Evolutionary conservation across 805 yeast genomes (phyloP).

Genomic region (Zygotorulaspora sp.): DNA sequence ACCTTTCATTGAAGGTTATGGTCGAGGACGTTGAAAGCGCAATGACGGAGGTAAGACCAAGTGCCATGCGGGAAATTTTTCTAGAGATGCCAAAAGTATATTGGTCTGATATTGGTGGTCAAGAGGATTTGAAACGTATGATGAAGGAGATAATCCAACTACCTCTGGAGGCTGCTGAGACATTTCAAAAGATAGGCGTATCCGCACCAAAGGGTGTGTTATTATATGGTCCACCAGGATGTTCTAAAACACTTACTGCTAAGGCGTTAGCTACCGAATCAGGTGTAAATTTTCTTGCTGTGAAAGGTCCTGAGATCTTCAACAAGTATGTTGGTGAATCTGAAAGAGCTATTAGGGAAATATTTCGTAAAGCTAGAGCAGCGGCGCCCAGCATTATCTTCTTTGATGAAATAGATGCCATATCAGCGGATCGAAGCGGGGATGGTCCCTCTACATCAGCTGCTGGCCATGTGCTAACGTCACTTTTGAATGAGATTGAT

Average conservation of each 20-base stretch:
- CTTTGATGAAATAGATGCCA: constrained; percentile 95
- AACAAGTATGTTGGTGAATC: constrained; percentile 96
- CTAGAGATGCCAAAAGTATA: constrained; percentile 89
- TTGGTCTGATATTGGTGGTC: constrained; percentile 97
- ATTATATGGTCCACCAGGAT: constrained; percentile 97
- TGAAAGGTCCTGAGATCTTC: constrained; percentile 94
- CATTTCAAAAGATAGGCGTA: constrained; percentile 75
- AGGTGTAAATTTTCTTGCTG: constrained; percentile 88
- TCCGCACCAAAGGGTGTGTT: constrained; percentile 90
- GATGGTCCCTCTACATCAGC: constrained; percentile 62
- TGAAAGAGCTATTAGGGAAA: constrained; percentile 88
- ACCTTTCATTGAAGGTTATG: constrained; percentile 43
- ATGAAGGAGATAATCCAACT: constrained; percentile 86
- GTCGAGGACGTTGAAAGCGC: constrained; percentile 64
- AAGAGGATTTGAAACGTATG: constrained; percentile 72
- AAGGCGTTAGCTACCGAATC: constrained; percentile 95
- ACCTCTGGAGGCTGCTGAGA: constrained; percentile 77
- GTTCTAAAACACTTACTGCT: constrained; percentile 92
- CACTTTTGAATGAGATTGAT: constrained; percentile 89
- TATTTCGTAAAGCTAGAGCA: constrained; percentile 88
- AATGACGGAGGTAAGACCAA: constrained; percentile 77
- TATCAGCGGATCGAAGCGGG: constrained; percentile 70
- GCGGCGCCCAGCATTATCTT: constrained; percentile 93
- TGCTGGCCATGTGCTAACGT: constrained; percentile 80
- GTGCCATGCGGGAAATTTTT: constrained; percentile 95